Evolutionary conservation across 192 early-diverging fungal species (phyloP), one percentile per base, ranked within the genome.

Genomic region (Jimgerdemannia lactiflua): DNA sequence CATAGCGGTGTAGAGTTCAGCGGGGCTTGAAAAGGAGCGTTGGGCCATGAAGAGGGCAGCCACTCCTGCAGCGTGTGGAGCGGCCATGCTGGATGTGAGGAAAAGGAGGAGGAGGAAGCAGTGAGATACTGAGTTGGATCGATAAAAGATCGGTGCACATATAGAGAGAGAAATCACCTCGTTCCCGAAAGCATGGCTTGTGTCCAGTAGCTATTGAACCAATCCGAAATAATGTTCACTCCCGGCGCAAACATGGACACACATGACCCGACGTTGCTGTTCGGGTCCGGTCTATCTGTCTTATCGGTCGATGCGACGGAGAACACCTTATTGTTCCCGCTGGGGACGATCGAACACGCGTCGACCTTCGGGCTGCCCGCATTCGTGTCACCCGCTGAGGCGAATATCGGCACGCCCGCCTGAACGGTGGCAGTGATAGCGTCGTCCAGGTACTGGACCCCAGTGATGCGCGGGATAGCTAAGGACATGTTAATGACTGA

Each of bases 201-300:
- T 69, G 89, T 85, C 70, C 82, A 88, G 67, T 89, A 89, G 81
- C 89, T 87, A 65, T 87, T 89, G 78, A 91, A 93, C 89, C 89
- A 98, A 70, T 91, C 90, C 65, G 92, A 93, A 70, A 88, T 89
- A 73, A 98, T 94, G 74, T 92, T 86, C 65, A 93, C 90, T 68
- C 95, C 96, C 18, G 98, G 98, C 59, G 95, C 97, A 80, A 95
- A 94, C 73, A 98, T 89, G 78, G 96, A 92, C 39, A 98, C 96
- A 86, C 98, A 99, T 79, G 90, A 91, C 71, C 98, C 98, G 67
- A 81, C 89, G 78, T 95, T 93, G 3, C 95, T 95, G 84, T 95
- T 94, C 77, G 81, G 79, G 20, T 94, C 94, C 69, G 95, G 84
- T 39, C 78, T 80, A 82, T 99, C 96, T 9, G 78, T 83, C 59